Conservation (phyloP, 805 yeast genomes). For the Candida andamanensis region DNA sequence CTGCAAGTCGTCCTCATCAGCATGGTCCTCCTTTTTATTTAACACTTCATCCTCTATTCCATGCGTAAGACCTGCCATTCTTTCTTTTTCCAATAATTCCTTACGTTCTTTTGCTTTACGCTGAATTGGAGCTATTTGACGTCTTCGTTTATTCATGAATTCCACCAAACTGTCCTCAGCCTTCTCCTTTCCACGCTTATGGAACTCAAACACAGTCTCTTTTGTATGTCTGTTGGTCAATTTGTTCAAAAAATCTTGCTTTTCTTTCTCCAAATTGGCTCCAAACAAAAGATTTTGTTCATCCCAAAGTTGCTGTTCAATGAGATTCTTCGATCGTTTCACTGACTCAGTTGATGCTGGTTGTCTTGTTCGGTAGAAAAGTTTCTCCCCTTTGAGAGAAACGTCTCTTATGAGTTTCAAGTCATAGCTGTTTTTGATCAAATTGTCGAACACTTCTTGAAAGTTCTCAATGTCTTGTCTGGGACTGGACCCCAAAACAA, state of each 20-base stretch:
- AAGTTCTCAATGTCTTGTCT: conserved; percentile 62
- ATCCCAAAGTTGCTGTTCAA: conserved; percentile 74
- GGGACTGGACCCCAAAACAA: conserved; percentile 82
- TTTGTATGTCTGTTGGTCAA: conserved; percentile 64
- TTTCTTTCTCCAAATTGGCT: conserved; percentile 66
- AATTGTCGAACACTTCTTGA: conserved; percentile 64
- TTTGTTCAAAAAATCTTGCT: conserved; percentile 64
- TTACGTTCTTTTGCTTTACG: conserved; percentile 66
- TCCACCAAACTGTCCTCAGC: conserved; percentile 66
- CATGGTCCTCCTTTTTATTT: conserved; percentile 44
- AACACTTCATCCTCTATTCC: conserved; percentile 69
- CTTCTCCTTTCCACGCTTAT: conserved; percentile 35
- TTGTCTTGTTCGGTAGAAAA: conserved; percentile 78
- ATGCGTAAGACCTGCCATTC: conserved; percentile 70
- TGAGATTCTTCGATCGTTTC: conserved; percentile 75
- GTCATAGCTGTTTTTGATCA: conserved; percentile 64
- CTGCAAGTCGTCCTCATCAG: conserved; percentile 42
- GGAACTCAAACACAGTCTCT: conserved; percentile 93
- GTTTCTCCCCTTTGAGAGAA: conserved; percentile 80
- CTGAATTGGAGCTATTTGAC: conserved; percentile 85
- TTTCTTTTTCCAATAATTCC: conserved; percentile 65
- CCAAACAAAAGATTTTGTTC: conserved; percentile 80
- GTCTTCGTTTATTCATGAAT: conserved; percentile 81
- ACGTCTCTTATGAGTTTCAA: conserved; percentile 60
- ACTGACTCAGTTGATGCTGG: conserved; percentile 85